phyloP scores from a whole-genome alignment of 2,329 filamentous ascomycete species.

The Apiospora phragmitis region DNA sequence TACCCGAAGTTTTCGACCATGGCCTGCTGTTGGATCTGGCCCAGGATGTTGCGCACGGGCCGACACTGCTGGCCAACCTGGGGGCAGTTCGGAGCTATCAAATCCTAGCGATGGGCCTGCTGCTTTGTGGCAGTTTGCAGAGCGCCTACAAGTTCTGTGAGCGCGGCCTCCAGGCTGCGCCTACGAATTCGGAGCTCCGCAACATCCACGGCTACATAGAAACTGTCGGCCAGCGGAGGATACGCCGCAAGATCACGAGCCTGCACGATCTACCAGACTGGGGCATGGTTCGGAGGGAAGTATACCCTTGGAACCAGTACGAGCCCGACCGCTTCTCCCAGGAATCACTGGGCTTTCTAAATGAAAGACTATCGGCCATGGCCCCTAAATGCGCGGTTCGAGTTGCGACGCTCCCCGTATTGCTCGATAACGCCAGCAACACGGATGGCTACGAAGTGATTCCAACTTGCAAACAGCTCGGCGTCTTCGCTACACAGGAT shows the following conservation, averaged over 20 bases:
- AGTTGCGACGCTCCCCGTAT: constrained; percentile 71
- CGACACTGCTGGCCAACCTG: constrained; percentile 32
- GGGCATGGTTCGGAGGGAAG: constrained; percentile 67
- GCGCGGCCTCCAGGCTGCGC: constrained; percentile 57
- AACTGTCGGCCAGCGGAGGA: constrained; percentile 49
- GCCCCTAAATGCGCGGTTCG: constrained; percentile 82
- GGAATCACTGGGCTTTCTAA: constrained; percentile 71
- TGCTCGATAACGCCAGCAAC: constrained; percentile 58
- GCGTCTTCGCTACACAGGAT: constrained; percentile 84
- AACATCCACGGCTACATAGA: constrained; percentile 55
- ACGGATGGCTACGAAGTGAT: constrained; percentile 51
- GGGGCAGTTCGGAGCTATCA: constrained; percentile 59
- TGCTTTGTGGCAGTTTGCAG: constrained; percentile 67
- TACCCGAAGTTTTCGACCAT: constrained; percentile 48
- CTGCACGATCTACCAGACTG: constrained; percentile 64
- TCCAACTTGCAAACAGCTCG: constrained; percentile 73
- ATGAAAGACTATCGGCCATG: constrained; percentile 64
- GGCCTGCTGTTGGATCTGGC: constrained; percentile 38
- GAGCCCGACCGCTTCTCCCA: constrained; percentile 71
- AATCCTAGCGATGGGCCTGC: constrained; percentile 56
- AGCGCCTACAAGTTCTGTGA: constrained; percentile 67
- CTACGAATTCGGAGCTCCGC: constrained; percentile 56
- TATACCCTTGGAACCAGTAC: constrained; percentile 69
- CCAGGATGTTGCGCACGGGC: constrained; percentile 18
- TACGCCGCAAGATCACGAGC: constrained; percentile 47